These are phyloP conservation scores for Moesziomyces parantarcticus DNA, from an alignment of 1,284 basidiomycete genomes.

Conservation along the genomic window DNA sequence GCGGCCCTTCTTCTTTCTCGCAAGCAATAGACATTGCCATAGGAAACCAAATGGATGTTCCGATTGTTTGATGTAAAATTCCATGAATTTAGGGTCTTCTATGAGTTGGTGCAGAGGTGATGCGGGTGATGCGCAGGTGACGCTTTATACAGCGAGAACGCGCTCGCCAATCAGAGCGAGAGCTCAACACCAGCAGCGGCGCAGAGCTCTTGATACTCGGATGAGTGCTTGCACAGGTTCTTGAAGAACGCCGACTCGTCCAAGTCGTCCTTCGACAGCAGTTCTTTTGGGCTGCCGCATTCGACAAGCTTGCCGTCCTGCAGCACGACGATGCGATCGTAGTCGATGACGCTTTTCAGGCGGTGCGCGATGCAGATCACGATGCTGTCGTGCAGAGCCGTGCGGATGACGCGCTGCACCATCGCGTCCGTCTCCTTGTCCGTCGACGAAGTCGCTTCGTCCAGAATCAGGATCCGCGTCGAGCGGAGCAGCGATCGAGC, in stretches of 20 bases:
- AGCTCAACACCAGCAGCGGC: slow-evolving; percentile 18
- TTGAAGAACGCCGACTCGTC: slow-evolving; percentile 32
- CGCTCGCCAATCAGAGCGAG: not conserved
- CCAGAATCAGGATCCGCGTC: slow-evolving; percentile 81
- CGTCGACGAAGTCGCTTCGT: slow-evolving; percentile 76
- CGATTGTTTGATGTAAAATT: too few species aligned
- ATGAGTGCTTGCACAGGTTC: slow-evolving; percentile 32
- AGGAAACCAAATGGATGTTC: too few species aligned
- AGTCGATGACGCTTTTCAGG: slow-evolving; percentile 67
- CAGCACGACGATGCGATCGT: slow-evolving; percentile 80
- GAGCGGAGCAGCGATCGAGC: slow-evolving; percentile 78
- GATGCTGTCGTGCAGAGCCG: slow-evolving; percentile 67
- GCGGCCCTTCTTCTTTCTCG: not conserved
- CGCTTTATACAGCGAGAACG: too few species aligned
- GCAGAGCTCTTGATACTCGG: slow-evolving; percentile 34
- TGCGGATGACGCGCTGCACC: slow-evolving; percentile 45
- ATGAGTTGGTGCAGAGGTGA: not conserved
- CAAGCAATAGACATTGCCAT: not conserved
- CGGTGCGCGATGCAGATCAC: slow-evolving; percentile 59
- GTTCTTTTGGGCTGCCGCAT: slow-evolving; percentile 77
- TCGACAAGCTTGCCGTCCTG: slow-evolving; percentile 70
- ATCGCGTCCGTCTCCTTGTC: slow-evolving; percentile 40
- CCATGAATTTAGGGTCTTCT: not conserved
- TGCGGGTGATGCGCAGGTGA: too few species aligned
- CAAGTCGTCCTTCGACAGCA: slow-evolving; percentile 23